These are phyloP conservation scores for Tuber brumale DNA, from an alignment of 495 filamentous ascomycete species.

Conservation along the genomic window DNA sequence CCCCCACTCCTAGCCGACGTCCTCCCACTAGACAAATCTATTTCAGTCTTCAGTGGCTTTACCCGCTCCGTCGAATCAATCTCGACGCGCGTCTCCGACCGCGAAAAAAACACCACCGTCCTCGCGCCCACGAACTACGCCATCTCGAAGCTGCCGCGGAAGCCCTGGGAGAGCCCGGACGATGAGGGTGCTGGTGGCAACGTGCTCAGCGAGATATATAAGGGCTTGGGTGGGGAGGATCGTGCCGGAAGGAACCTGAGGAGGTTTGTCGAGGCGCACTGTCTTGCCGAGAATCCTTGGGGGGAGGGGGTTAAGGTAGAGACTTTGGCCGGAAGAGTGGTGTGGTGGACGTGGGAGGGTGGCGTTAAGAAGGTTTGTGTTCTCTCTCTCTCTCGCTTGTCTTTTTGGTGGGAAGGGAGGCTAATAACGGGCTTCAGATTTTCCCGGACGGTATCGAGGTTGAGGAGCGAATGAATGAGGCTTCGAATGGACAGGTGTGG, in stretches of 20 bases:
- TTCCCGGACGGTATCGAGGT: slow-evolving; percentile 60
- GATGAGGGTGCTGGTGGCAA: slow-evolving; percentile 69
- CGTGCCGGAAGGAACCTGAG: slow-evolving; percentile 71
- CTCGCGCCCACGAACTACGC: slow-evolving; percentile 80
- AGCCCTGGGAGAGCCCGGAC: slow-evolving; percentile 86
- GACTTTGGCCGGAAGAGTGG: slow-evolving; percentile 61
- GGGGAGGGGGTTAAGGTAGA: slow-evolving; percentile 62
- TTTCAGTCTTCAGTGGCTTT: slow-evolving; percentile 84
- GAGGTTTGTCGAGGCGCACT: slow-evolving; percentile 80
- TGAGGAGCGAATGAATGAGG: slow-evolving; percentile 53
- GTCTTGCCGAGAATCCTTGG: slow-evolving; percentile 75
- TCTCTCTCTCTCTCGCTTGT: not conserved
- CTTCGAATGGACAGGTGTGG: slow-evolving; percentile 66
- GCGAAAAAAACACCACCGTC: slow-evolving; percentile 70
- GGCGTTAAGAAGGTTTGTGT: slow-evolving; percentile 62
- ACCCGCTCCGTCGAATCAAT: slow-evolving; percentile 72
- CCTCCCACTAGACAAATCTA: slow-evolving; percentile 68
- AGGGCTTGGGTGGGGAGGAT: slow-evolving; percentile 69
- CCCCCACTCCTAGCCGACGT: slow-evolving; percentile 67
- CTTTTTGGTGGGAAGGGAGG: not conserved
- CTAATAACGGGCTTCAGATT: slow-evolving; percentile 46
- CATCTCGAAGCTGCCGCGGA: slow-evolving; percentile 70
- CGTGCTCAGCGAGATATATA: slow-evolving; percentile 57
- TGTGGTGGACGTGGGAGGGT: slow-evolving; percentile 76
- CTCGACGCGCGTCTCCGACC: slow-evolving; percentile 62